A percentile compares a stretch with the other conserved stretches of the same genome.
phyloP scores from a whole-genome alignment of 768 basidiomycete genomes.

The Myochromella boudieri region DNA sequence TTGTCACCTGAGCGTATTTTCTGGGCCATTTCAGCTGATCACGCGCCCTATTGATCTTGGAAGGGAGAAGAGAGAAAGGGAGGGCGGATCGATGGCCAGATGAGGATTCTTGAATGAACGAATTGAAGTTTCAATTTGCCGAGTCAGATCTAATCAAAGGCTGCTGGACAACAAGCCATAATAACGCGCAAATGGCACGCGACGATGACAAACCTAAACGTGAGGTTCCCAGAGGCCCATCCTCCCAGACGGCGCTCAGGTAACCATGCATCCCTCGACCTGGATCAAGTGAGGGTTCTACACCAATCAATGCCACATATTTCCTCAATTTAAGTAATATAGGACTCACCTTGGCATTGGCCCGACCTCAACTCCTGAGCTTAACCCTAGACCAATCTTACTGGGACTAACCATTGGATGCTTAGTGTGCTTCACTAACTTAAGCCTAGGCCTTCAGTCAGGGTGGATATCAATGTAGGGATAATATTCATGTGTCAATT shows the following conservation, averaged over 20 bases:
- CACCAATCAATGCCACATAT: too few relatives aligned
- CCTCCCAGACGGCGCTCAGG: background rate
- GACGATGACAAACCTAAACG: too few relatives aligned
- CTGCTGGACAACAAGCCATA: conserved; percentile 19
- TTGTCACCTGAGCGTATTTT: conserved; percentile 52
- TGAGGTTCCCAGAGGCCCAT: too few relatives aligned
- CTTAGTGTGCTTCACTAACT: conserved; percentile 88
- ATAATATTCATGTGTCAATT: too few relatives aligned
- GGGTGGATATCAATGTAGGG: conserved; percentile 87
- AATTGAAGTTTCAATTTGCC: too few relatives aligned
- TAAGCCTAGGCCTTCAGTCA: conserved; percentile 85
- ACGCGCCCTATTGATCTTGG: conserved; percentile 1
- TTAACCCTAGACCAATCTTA: conserved; percentile 57
- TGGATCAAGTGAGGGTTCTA: conserved; percentile 15
- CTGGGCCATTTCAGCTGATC: conserved; percentile 40
- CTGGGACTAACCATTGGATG: conserved; percentile 85
- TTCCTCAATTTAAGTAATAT: too few relatives aligned
- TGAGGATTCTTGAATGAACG: too few relatives aligned
- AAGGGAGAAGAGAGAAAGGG: conserved; percentile 8
- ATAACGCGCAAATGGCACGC: conserved; percentile 21
- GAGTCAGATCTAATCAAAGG: conserved; percentile 15
- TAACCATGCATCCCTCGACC: conserved; percentile 7
- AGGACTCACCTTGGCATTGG: conserved; percentile 10
- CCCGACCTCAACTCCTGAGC: conserved; percentile 35
- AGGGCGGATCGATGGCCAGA: conserved; percentile 10